Base-by-base conservation (phyloP, 176 grass and related monocot genomes). In the Dactylis glomerata region DNA sequence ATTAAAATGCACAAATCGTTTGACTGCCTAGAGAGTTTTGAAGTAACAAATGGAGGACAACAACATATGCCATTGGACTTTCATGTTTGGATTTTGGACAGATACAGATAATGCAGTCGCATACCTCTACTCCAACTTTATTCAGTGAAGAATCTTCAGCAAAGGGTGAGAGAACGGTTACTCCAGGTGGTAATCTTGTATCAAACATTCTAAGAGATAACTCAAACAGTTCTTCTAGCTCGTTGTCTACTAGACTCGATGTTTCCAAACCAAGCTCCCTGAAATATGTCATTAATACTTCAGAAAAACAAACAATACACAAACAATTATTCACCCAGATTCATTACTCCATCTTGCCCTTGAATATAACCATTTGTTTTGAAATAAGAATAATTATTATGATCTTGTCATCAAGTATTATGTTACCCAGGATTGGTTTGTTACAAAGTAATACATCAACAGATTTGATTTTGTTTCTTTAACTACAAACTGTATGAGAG, bases 171-270 rank as follows among this genome's bases (percentile, higher is more conserved):
- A 98, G 76, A 41, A 92, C 9, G 61, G 89, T 90, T 67, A 92
- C 91, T 75, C 96, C 96, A 86, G 93, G 96, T 36, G 96, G 96
- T 80, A 98, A 88, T 89, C 88, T 95, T 78, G 96, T 98, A 84
- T 98, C 96, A 57, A 98, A 98, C 96, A 98, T 98, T 75, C 45
- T 88, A 78, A 78, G 82, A 22, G 91, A 87, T 89, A 98, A 62
- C 19, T 85, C 82, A 57, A 89, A 91, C 31, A 98, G 38, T 87
- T 98, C 93, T 84, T 82, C 80, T 73, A 92, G 81, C 64, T 83
- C 81, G 78, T 98, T 91, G 75, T 84, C 83, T 85, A 86, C 50
- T 83, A 85, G 89, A 71, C 26, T 83, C 73, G 73, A 82, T 68
- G 93, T 98, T 81, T 87, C 31, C 75, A 98, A 95, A 61, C 96